These are phyloP conservation scores for Umbelopsis vinacea DNA, from an alignment of 192 early-diverging fungal genomes.

Conservation along the genomic window DNA sequence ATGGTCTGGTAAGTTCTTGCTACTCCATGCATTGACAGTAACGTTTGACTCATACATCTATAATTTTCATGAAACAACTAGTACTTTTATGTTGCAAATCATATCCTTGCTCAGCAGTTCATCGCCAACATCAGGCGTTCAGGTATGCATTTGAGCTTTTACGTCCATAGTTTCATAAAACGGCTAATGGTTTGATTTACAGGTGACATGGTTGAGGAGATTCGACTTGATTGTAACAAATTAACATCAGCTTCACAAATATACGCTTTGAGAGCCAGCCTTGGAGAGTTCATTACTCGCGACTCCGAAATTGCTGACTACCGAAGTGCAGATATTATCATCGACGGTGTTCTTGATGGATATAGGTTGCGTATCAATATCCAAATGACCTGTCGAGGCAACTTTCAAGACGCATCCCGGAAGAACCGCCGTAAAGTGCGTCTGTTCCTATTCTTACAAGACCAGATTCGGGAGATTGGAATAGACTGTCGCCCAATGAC, in stretches of 20 bases:
- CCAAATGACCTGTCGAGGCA: slow-evolving; percentile 15
- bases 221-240: neutral
- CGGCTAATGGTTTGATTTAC: too few species aligned
- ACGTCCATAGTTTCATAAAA: too few species aligned
- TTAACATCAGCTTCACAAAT: slow-evolving; percentile 8
- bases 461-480: neutral
- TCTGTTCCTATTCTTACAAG: slow-evolving; percentile 8
- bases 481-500: slow-evolving; percentile 21
- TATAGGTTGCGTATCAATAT: slow-evolving; percentile 11
- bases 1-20: neutral
- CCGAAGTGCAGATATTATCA: slow-evolving; percentile 7
- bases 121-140: slow-evolving; percentile 13
- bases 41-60: neutral
- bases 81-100: slow-evolving; percentile 11
- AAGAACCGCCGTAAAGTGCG: slow-evolving; percentile 12
- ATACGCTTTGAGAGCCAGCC: slow-evolving; percentile 2
- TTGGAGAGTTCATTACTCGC: slow-evolving; percentile 11
- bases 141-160: neutral
- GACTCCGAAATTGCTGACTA: slow-evolving; percentile 9
- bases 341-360: slow-evolving; percentile 1
- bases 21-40: neutral
- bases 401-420: neutral
- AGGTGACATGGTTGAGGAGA: slow-evolving; percentile 19
- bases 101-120: neutral
- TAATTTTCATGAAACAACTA: neutral